Conservation (phyloP, 2,329 filamentous ascomycete genomes). For the Ilyonectria mors-panacis region DNA sequence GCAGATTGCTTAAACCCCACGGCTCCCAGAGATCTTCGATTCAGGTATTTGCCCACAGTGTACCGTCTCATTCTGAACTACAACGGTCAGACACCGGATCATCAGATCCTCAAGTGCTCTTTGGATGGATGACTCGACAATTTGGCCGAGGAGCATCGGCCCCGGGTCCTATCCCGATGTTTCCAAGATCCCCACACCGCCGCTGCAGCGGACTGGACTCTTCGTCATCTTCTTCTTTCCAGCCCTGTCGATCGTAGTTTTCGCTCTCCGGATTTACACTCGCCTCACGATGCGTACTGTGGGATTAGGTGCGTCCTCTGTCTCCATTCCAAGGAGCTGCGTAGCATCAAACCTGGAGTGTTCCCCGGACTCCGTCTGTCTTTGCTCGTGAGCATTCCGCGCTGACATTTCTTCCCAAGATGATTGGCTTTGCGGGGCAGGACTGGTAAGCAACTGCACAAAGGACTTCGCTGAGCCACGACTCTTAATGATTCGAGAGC, state of each 20-base stretch:
- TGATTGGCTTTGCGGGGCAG: slow-evolving; percentile 46
- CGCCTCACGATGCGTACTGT: slow-evolving; percentile 48
- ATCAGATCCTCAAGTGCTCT: not conserved
- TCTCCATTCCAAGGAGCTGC: not conserved
- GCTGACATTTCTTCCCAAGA: slow-evolving; percentile 36
- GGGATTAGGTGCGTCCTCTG: slow-evolving; percentile 40
- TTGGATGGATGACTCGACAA: slow-evolving; percentile 17
- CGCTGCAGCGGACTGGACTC: slow-evolving; percentile 50
- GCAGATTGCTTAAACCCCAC: slow-evolving; percentile 7
- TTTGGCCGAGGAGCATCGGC: slow-evolving; percentile 9
- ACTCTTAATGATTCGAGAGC: not conserved
- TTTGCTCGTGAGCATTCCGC: not conserved
- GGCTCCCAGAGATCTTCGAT: slow-evolving; percentile 7
- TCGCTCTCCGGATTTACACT: slow-evolving; percentile 47
- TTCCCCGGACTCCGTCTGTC: not conserved
- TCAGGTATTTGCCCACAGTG: not conserved
- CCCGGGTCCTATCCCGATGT: slow-evolving; percentile 43
- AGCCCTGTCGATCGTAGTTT: slow-evolving; percentile 46
- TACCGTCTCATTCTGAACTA: not conserved
- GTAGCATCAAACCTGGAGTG: not conserved
- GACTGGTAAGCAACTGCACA: slow-evolving; percentile 29
- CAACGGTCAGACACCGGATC: not conserved
- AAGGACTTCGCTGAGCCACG: not conserved
- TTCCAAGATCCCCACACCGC: slow-evolving; percentile 50
- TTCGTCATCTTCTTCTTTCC: slow-evolving; percentile 54